Conservation (phyloP, 2,329 filamentous ascomycete genomes). For the Fusarium sp. region DNA sequence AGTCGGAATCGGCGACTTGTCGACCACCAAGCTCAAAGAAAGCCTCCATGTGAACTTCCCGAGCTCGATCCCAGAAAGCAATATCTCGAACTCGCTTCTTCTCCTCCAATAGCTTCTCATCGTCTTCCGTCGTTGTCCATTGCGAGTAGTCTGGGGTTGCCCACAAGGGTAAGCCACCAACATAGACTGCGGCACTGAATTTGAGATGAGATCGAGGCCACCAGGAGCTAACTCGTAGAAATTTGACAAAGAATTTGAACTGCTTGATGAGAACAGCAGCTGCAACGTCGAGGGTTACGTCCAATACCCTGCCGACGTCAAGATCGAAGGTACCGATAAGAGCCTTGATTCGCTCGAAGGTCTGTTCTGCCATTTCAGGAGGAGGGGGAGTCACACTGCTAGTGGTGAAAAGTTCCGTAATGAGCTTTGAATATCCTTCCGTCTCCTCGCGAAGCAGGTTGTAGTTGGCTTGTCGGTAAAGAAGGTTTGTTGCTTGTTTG, state of each 20-base stretch:
- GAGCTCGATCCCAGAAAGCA: slow-evolving; percentile 83
- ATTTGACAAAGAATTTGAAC: slow-evolving; percentile 92
- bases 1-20: slow-evolving; percentile 68
- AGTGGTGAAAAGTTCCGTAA: slow-evolving; percentile 94
- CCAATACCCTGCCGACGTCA: slow-evolving; percentile 92
- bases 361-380: slow-evolving; percentile 79
- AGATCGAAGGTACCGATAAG: slow-evolving; percentile 97
- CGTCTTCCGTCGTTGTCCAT: slow-evolving; percentile 73
- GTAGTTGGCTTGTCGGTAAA: slow-evolving; percentile 97
- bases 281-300: slow-evolving; percentile 94
- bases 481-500: slow-evolving; percentile 87
- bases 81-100: slow-evolving; percentile 73
- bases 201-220: slow-evolving; percentile 77
- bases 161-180: slow-evolving; percentile 83
- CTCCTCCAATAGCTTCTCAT: slow-evolving; percentile 66
- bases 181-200: slow-evolving; percentile 55
- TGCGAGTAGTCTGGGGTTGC: slow-evolving; percentile 76
- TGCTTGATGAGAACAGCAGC: slow-evolving; percentile 93
- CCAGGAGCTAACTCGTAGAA: slow-evolving; percentile 92
- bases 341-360: slow-evolving; percentile 91
- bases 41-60: slow-evolving; percentile 78
- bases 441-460: slow-evolving; percentile 95
- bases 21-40: slow-evolving; percentile 90
- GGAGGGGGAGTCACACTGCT: slow-evolving; percentile 78
- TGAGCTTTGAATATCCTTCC: slow-evolving; percentile 95